Evolutionary conservation across 2,329 filamentous ascomycete species (phyloP), one percentile per base, ranked within the genome.

Genomic region (Gyromitra esculenta): DNA sequence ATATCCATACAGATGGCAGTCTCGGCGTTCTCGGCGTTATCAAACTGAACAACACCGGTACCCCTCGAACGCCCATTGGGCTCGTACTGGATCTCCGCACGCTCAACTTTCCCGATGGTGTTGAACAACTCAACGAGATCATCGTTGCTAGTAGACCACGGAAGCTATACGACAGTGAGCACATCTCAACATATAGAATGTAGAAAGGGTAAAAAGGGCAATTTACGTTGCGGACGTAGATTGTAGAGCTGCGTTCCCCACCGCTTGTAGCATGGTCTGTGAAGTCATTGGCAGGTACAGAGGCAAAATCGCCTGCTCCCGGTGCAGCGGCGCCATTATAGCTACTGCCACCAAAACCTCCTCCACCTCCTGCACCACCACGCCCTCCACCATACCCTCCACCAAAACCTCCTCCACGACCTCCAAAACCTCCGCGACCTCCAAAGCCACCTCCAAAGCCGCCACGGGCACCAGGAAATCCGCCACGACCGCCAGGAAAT

Each of bases 51-150:
- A n/a, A 99, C 96, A 83, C 96, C 96, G 75, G 92, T 96, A 79
- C 96, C 96, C 79, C 94, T 92, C 76, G 96, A 99, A 81, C 96
- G 92, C 59, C 96, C 96, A 82, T 96, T 98, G 2, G 93, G 92
- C 84, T 99, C 96, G 82, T 99, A 98, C 85, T 99, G 96, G 73
- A 99, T 98, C 85, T 99, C 96, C n/a, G 96, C 96, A 81, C 96
- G 94, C 82, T 97, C 94, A 76, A 99, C 96, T 84, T 97, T 97
- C 79, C 96, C 96, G 82, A 99, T 99, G 9, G 96, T 99, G 18
- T 92, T 94, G 86, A 99, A 99, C 21, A 99, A 88, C 83, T 99
- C 96, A 73, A 98, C 90, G 35, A 99, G 87, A 84, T 99, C 96
- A 79, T 99, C 96, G 82, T 99, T 98, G 86, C 94, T 97, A 15